A percentile compares a stretch with the other conserved stretches of the same genome.
These are phyloP conservation scores for Pyrrhoderma lamaoense DNA, from an alignment of 1,284 basidiomycete genomes.

Conservation along the genomic window DNA sequence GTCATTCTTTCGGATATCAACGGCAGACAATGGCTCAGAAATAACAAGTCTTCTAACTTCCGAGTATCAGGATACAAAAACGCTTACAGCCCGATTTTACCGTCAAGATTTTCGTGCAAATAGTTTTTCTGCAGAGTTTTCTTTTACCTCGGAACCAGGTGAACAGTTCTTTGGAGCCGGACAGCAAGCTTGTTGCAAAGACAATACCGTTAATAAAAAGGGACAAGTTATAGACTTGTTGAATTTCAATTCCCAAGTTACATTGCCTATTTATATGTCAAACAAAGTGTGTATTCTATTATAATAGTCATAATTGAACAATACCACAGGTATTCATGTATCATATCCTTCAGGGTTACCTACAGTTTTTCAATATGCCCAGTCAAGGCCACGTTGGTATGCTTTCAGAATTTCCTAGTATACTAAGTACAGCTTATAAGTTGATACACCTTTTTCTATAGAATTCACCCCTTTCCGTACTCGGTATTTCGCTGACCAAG, in stretches of 20 bases:
- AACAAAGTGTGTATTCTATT: constrained; percentile 27
- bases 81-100: constrained; percentile 31
- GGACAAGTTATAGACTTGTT: constrained; percentile 35
- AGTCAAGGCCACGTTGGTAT: constrained; percentile 33
- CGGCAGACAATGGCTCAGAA: constrained; percentile 28
- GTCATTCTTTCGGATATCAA: constrained; percentile 29
- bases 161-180: constrained; percentile 35
- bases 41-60: constrained; percentile 25
- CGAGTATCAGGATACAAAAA: constrained; percentile 34
- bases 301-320: background rate
- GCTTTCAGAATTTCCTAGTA: too few species aligned
- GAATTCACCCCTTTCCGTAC: constrained; percentile 33
- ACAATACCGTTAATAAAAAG: constrained; percentile 37
- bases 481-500: constrained; percentile 31
- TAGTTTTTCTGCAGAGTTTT: constrained; percentile 33
- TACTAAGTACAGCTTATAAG: background rate
- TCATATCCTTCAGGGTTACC: constrained; percentile 28
- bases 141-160: constrained; percentile 30
- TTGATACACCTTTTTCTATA: constrained; percentile 15
- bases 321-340: background rate
- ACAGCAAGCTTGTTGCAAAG: constrained; percentile 36
- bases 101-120: constrained; percentile 30
- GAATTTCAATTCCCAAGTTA: constrained; percentile 37
- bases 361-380: constrained; percentile 37
- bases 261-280: constrained; percentile 36